A percentile compares a stretch with the other conserved stretches of the same genome.
Evolutionary conservation across 129 eudicot species (phyloP).

Genomic region (Ambrosia trifida): DNA sequence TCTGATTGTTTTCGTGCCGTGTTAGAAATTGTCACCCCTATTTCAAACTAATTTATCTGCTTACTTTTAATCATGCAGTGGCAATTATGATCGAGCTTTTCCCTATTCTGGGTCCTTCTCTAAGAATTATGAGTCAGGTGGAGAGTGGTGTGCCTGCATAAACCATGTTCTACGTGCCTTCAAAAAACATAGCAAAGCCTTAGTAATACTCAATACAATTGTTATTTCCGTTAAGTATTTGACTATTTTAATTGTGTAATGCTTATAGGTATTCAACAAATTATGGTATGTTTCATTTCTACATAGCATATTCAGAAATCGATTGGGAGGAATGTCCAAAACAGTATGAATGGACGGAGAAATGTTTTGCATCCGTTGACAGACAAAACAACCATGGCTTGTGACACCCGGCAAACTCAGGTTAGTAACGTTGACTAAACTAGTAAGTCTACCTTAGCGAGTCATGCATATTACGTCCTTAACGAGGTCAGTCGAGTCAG

Average conservation of each 20-base stretch:
- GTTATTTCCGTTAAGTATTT: no score
- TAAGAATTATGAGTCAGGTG: conserved; percentile 97
- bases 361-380: conserved; percentile 78
- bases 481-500: no score
- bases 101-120: conserved; percentile 63
- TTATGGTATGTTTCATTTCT: conserved; percentile 92
- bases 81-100: conserved; percentile 74
- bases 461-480: no score
- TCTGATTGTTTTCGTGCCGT: no score
- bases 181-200: conserved; percentile 80
- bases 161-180: conserved; percentile 90
- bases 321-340: conserved; percentile 96
- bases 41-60: not conserved
- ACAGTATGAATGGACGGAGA: conserved; percentile 71
- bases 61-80: conserved; percentile 44
- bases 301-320: conserved; percentile 86
- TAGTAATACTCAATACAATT: no score
- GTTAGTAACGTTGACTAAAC: no score
- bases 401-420: no score
- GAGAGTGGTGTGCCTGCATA: conserved; percentile 96
- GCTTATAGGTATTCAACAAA: conserved; percentile 69
- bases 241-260: no score
- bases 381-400: conserved; percentile 81
- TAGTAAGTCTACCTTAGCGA: no score
- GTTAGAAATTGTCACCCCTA: no score